phyloP scores from a whole-genome alignment of 345 rosid genomes.

The Populus nigra region DNA sequence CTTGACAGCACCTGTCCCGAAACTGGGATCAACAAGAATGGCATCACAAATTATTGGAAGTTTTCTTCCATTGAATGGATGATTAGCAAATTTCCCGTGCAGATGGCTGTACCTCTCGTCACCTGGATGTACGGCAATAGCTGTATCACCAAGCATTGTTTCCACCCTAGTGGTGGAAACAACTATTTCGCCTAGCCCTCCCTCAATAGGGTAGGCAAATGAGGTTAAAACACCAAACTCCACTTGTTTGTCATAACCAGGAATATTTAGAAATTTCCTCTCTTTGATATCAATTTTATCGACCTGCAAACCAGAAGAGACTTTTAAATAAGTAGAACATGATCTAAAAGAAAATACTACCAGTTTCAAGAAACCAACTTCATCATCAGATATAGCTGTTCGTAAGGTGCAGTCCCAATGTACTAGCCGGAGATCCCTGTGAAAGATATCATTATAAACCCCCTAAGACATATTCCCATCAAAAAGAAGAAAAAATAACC shows the following conservation, averaged over 20 bases:
- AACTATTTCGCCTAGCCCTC: conserved; percentile 74
- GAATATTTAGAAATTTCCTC: conserved; percentile 55
- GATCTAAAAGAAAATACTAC: conserved; percentile 6
- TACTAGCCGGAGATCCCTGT: conserved; percentile 79
- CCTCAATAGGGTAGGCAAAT: conserved; percentile 87
- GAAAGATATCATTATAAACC: conserved; percentile 9
- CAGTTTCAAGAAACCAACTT: conserved; percentile 46
- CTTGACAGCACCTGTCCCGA: conserved; percentile 99
- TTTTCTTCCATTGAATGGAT: conserved; percentile 88
- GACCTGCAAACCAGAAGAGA: conserved; percentile 53
- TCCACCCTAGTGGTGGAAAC: conserved; percentile 98
- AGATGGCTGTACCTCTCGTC: conserved; percentile 75
- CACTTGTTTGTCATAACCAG: conserved; percentile 79
- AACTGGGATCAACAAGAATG: conserved; percentile 74
- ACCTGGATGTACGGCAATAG: conserved; percentile 87
- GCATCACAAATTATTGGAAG: conserved; percentile 77
- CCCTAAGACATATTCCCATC: not conserved
- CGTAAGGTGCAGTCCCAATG: conserved; percentile 84
- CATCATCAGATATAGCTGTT: conserved; percentile 88
- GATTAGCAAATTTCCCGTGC: conserved; percentile 78
- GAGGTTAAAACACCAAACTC: conserved; percentile 91
- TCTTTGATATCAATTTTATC: conserved; percentile 78
- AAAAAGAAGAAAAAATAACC: not conserved
- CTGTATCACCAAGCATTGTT: conserved; percentile 97
- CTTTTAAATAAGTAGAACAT: conserved; percentile 17